phyloP scores from a whole-genome alignment of 495 filamentous ascomycete genomes.

The Amniculicola lignicola region DNA sequence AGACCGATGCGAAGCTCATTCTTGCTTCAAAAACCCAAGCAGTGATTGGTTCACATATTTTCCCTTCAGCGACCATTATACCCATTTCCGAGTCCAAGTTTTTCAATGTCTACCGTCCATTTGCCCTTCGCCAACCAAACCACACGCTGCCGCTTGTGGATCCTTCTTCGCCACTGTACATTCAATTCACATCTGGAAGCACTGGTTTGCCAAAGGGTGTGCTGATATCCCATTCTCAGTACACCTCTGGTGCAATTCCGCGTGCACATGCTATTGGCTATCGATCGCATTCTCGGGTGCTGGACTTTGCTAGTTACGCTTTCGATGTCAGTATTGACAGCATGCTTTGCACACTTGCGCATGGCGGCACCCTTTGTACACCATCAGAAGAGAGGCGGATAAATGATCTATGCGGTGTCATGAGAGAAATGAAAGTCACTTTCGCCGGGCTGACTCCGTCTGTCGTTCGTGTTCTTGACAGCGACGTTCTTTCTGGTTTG shows the following conservation, averaged over 20 bases:
- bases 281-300: constrained; percentile 7
- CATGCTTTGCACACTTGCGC: constrained; percentile 23
- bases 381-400: constrained; percentile 39
- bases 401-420: constrained; percentile 35
- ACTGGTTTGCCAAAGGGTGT: constrained; percentile 28
- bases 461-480: constrained; percentile 17
- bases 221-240: constrained; percentile 16
- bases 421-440: constrained; percentile 31
- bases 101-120: constrained; percentile 6
- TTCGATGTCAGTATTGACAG: constrained; percentile 28
- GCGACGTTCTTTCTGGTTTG: constrained; percentile 5
- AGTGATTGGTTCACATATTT: constrained; percentile 1
- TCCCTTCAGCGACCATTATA: constrained; percentile 8
- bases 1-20: constrained; percentile 12
- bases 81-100: constrained; percentile 26
- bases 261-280: constrained; percentile 19
- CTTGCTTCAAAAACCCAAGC: constrained; percentile 19
- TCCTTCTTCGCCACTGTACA: constrained; percentile 12
- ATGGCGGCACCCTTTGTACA: constrained; percentile 44
- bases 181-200: constrained; percentile 27
- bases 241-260: constrained; percentile 21
- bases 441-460: constrained; percentile 33
- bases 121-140: background rate
- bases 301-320: constrained; percentile 28
- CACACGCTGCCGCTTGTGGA: background rate